Conservation (phyloP, 345 rosid genomes). For the Brassica napus region DNA sequence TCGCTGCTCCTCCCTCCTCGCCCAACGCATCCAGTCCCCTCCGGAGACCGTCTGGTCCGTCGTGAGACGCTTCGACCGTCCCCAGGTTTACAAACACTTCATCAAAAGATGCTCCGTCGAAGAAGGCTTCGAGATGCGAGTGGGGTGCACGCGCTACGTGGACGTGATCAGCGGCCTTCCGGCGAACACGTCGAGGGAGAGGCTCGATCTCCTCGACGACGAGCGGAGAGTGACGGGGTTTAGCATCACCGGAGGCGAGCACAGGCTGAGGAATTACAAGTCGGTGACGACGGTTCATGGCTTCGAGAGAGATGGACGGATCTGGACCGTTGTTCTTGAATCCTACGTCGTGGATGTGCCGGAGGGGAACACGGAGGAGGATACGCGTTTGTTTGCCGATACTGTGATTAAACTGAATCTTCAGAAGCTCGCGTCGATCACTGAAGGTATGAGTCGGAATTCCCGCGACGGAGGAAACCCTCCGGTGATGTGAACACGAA, state of each 20-base stretch:
- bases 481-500: conserved; percentile 36
- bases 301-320: conserved; percentile 49
- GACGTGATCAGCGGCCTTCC: conserved; percentile 78
- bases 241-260: conserved; percentile 81
- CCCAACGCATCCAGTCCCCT: conserved; percentile 64
- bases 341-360: conserved; percentile 90
- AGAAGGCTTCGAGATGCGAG: conserved; percentile 49
- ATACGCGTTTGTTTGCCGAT: conserved; percentile 83
- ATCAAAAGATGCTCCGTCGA: conserved; percentile 63
- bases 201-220: conserved; percentile 76
- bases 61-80: conserved; percentile 68
- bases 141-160: conserved; percentile 74
- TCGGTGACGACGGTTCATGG: conserved; percentile 76
- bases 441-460: conserved; percentile 57
- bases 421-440: conserved; percentile 73
- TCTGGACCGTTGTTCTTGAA: conserved; percentile 74
- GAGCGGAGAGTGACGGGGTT: conserved; percentile 61
- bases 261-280: conserved; percentile 75
- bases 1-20: conserved; percentile 70
- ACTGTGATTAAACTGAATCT: conserved; percentile 79
- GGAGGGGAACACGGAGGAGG: conserved; percentile 90
- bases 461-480: conserved; percentile 41
- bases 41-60: conserved; percentile 67
- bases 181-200: conserved; percentile 76
- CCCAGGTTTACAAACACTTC: conserved; percentile 82